Base-by-base conservation (phyloP, 805 yeast genomes). In the Candida rishiriensis region DNA sequence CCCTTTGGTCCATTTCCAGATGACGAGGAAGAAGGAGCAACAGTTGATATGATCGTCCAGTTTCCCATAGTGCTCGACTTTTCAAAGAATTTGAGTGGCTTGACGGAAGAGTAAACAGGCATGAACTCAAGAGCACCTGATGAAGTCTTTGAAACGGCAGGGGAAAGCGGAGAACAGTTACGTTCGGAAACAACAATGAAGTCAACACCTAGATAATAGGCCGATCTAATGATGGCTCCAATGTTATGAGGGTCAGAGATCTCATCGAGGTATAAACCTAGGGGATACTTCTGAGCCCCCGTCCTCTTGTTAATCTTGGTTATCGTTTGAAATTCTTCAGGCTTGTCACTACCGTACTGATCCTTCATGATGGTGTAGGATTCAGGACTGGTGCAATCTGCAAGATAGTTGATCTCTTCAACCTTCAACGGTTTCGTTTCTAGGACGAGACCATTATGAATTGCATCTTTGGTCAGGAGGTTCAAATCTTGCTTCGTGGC, bases 181-280 rank as follows among this genome's bases (percentile, higher is more conserved):
- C 75, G 76, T 31, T 76, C 79, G 2, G 95, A 83, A 36, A 83
- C 65, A 1, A 84, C 79, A 6, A 88, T 67, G 56, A 87, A 85
- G 63, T 89, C 96, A 2, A 74, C 95, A 9, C 96, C 96, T 12
- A 88, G 68, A 64, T 73, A 88, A 64, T 81, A 84, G 0, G 95
- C 91, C 2, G 89, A 77, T 58, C 97, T 69, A 28, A 86, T 64
- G 36, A 88, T 78, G 18, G 91, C 93, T 8, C 97, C 97, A 53
- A 87, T 70, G 59, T 88, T 88, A 60, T 87, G 95, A 0, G 96
- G 91, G 61, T 88, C 96, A 12, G 86, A 78, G 36, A 89, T 72
- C 46, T 85, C 88, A 61, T 88, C 96, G 21, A 88, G 64, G 54
- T 74, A 88, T 3, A 88, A 52, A 0, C 88, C 96, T 14, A 89